Percentiles rank a stretch among this genome's conserved stretches.
Conservation (phyloP, 2,329 filamentous ascomycete species). For the Fusarium camptoceras region DNA sequence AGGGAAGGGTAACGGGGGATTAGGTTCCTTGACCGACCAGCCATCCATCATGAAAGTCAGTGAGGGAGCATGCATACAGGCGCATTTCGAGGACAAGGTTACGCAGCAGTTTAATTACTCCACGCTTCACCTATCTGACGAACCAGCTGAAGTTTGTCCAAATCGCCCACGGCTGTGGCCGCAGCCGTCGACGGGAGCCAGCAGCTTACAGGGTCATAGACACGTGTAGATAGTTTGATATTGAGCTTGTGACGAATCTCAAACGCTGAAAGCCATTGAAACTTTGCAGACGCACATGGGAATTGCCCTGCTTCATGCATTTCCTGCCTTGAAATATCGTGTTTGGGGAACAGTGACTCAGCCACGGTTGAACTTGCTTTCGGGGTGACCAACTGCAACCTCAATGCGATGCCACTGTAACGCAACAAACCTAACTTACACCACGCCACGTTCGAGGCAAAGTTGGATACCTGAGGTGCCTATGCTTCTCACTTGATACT, state of each 20-base stretch:
- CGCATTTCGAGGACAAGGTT: slow-evolving; percentile 20
- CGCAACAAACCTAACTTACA: slow-evolving; percentile 12
- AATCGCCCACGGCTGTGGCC: slow-evolving; percentile 26
- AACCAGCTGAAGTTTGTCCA: slow-evolving; percentile 26
- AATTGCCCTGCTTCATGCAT: slow-evolving; percentile 13
- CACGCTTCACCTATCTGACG: slow-evolving; percentile 10
- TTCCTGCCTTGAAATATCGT: slow-evolving; percentile 26
- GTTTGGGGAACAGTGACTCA: background rate
- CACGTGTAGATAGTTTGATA: slow-evolving; percentile 24
- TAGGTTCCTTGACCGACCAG: slow-evolving; percentile 9
- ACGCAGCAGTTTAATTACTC: slow-evolving; percentile 25
- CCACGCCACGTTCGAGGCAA: background rate
- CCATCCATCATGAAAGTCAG: background rate
- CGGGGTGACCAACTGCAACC: slow-evolving; percentile 21
- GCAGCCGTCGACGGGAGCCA: slow-evolving; percentile 31
- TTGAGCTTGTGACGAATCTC: slow-evolving; percentile 14
- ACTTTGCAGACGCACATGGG: slow-evolving; percentile 1
- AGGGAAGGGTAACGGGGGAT: slow-evolving; percentile 5
- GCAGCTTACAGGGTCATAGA: slow-evolving; percentile 30
- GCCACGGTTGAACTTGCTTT: slow-evolving; percentile 6
- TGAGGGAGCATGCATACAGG: slow-evolving; percentile 9
- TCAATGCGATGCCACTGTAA: slow-evolving; percentile 12
- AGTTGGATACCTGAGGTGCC: slow-evolving; percentile 2
- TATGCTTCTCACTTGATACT: slow-evolving; percentile 1
- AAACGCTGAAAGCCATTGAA: slow-evolving; percentile 8